Base-by-base conservation (phyloP, 2,329 filamentous ascomycete species). In the Raffaelea albimanens region DNA sequence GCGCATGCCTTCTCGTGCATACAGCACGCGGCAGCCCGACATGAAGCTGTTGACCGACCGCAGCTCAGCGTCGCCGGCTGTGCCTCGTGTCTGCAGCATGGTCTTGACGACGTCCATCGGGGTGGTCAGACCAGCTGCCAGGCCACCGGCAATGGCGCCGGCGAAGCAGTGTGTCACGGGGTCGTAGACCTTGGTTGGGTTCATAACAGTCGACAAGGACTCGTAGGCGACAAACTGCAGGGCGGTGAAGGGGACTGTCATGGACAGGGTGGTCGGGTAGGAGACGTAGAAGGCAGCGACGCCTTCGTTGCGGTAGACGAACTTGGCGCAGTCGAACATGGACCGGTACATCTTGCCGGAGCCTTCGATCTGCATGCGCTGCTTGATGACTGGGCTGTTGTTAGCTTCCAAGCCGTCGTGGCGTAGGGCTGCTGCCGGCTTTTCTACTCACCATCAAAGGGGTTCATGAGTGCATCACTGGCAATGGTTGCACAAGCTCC, bases 81-180 rank as follows among this genome's bases (percentile, higher is more conserved):
- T 85, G 45, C 93, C 93, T 59, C 91, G 79, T 9, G 93, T 98
- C 67, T 98, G 93, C 57, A 98, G 69, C 66, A 98, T 82, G 1
- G 93, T 98, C 75, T 98, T 98, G 65, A 98, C 93, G 34, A 98
- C 93, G 61, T 98, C 93, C 71, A 98, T 83, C 4, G 93, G 93
- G 0, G 93, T 98, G 3, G 93, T 98, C 44, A 97, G 73, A 41
- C 87, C 93, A 19, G 93, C 91, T 2, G 93, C 93, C 58, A 97
- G 82, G 5, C 93, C 93, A 63, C 93, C 93, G 19, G 91, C 93
- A 51, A 97, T 73, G 52, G 87, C 93, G 61, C 93, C 93, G 18
- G 93, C 91, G 49, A 89, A 75, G 62, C 91, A 97, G 68, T 98
- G 93, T 40, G 90, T 96, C 57, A 91, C 73, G 1, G 93, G 93